These are phyloP conservation scores for Arxiozyma slooffiae DNA, from an alignment of 1,139 yeast species.

Conservation along the genomic window DNA sequence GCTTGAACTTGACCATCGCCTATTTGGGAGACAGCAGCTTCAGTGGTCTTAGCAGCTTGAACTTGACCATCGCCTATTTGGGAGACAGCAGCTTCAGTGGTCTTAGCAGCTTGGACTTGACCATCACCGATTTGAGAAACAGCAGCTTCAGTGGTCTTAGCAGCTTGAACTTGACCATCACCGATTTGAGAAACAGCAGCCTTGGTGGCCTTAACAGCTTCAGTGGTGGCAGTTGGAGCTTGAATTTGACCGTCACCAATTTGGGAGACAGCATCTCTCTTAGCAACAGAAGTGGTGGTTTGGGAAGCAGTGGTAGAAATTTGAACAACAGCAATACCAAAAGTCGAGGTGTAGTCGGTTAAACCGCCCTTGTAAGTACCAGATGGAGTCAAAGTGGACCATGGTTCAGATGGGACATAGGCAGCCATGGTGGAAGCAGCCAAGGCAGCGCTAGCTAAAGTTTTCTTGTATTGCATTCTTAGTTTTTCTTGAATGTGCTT, in stretches of 20 bases:
- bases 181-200: too few species aligned
- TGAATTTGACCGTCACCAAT: conserved; percentile 45
- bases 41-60: too few species aligned
- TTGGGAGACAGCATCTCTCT: conserved; percentile 31
- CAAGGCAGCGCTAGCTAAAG: conserved; percentile 25
- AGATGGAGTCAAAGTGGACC: conserved; percentile 62
- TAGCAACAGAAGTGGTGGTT: conserved; percentile 34
- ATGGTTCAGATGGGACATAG: conserved; percentile 61
- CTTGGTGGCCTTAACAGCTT: too few species aligned
- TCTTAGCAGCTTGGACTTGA: too few species aligned
- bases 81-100: conserved; percentile 35
- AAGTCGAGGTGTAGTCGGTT: conserved; percentile 50
- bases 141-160: conserved; percentile 7
- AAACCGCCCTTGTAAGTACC: conserved; percentile 48
- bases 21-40: conserved; percentile 46
- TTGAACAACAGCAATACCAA: conserved; percentile 64
- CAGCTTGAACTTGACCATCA: conserved; percentile 12
- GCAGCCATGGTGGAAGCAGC: conserved; percentile 31
- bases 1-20: conserved; percentile 46
- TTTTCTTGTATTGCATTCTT: conserved; percentile 28
- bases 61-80: conserved; percentile 42
- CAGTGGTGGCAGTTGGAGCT: conserved; percentile 24
- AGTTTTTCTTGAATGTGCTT: not conserved
- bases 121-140: too few species aligned
- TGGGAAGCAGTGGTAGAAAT: conserved; percentile 40